Evolutionary conservation across 2,329 filamentous ascomycete species (phyloP), one percentile per base, ranked within the genome.

Genomic region (Dactylellina cionopaga): DNA sequence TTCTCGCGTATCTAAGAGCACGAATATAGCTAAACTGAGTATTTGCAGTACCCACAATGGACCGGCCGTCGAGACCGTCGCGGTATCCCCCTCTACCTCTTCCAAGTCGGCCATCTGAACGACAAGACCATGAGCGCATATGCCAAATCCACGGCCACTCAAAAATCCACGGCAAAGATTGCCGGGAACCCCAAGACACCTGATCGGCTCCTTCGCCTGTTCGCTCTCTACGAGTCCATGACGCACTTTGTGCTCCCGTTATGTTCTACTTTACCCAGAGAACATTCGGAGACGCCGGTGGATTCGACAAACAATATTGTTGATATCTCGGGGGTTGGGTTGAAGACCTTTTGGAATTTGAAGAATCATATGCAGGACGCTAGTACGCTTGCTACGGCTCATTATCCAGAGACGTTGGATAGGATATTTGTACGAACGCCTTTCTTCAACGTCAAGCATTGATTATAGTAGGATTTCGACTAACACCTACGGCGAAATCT

Each of bases 271-370:
- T 96, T 74, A 82, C 83, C 69, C 19, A 66, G 64, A 63, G 51
- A 72, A 22, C 55, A 70, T 44, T 49, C 62, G n/a, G 87, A 89
- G 75, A 92, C 91, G n/a, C 94, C 94, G 5, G 92, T 97, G 76
- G 94, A 92, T 37, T 89, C 95, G 77, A 93, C 90, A 78, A 96
- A 91, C 77, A 97, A 97, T 81, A 96, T 98, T 77, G 92, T 97
- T 66, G 94, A 98, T 80, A 92, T 98, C 75, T 90, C 88, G 13
- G 89, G 89, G 11, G 93, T 97, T 24, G 92, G 92, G 4, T 81
- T 98, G 80, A 92, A 91, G 83, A 92, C 96, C 82, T 97, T 97
- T 80, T 97, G 94, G 94, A 96, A 96, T 81, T 82, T 98, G 74
- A 95, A 96, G 83, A 83, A 83, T 22, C 94, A 97, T 80, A 96